phyloP scores from a whole-genome alignment of 2,329 filamentous ascomycete species.

The Xenosphaeropsis pyriputrescens region DNA sequence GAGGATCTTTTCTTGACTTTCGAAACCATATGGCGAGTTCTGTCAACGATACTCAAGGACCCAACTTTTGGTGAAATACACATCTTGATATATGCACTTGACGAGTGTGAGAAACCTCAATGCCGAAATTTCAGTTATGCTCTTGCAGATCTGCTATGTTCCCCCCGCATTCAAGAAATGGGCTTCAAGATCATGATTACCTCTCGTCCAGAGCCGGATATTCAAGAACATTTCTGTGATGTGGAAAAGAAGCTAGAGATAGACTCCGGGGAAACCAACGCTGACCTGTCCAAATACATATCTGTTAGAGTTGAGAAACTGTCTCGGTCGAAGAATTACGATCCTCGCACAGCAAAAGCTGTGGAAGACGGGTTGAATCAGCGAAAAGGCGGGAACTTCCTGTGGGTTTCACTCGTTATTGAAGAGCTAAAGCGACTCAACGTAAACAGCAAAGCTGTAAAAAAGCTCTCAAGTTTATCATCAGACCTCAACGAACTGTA shows the following conservation, averaged over 20 bases:
- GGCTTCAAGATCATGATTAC: background rate
- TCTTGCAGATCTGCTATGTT: no score
- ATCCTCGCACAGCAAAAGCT: constrained; percentile 1
- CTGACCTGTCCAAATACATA: constrained; percentile 12
- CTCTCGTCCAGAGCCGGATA: background rate
- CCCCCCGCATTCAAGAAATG: no score
- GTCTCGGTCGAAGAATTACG: background rate
- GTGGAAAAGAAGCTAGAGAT: no score
- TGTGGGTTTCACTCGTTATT: constrained; percentile 12
- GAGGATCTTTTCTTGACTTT: constrained; percentile 3
- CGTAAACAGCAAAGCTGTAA: background rate
- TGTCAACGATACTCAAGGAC: constrained; percentile 8
- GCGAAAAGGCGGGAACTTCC: constrained; percentile 14
- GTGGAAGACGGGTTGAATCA: constrained; percentile 4
- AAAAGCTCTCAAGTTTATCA: background rate
- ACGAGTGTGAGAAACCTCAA: constrained; percentile 13
- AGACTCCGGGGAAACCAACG: background rate
- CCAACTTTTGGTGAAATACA: constrained; percentile 3
- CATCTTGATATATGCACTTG: constrained; percentile 14
- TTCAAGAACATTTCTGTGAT: background rate
- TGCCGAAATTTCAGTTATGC: no score
- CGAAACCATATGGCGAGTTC: constrained; percentile 8
- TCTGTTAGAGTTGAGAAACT: constrained; percentile 3
- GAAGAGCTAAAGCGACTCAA: constrained; percentile 1
- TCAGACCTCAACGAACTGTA: background rate